Evolutionary conservation across 2,329 filamentous ascomycete species (phyloP), one percentile per base, ranked within the genome.

Genomic region (Didymella glomerata): DNA sequence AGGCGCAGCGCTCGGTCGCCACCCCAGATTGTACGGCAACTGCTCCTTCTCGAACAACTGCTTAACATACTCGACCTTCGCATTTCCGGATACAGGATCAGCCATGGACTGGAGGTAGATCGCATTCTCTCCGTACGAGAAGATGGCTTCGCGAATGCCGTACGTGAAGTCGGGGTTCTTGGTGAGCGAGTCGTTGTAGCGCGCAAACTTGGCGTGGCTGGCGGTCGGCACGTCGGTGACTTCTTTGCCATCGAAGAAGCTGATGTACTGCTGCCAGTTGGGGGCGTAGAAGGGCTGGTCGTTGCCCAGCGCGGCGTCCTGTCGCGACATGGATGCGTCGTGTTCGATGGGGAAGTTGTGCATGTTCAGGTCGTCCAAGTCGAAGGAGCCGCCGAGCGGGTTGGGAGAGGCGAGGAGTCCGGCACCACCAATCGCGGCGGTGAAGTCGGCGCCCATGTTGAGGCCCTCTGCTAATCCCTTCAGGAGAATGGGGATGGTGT

Each of bases 321-420:
- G 60, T 6, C 66, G 62, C 3, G 64, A 67, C 9, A 68, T 62
- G 13, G 50, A 57, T 6, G 64, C 66, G 51, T 68, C 66, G 48
- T 68, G 66, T 44, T 68, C 66, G 40, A 66, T 68, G 34, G 66
- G 64, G 42, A 66, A 66, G 41, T 68, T 68, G 47, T 68, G 65
- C 55, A 46, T 41, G 41, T 51, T 53, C 3, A 68, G 22, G 10
- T 68, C 57, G 46, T 51, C 22, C 3, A 68, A 61, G 53, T 67
- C 62, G 57, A 68, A 68, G 20, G 62, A 61, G 44, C 64, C 62
- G 20, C 40, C 53, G 2, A 67, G 59, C 0, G 66, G 62, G 30
- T 65, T 59, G 2, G 62, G 57, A 0, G 64, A 65, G 34, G 66
- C 22, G n/a, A 64, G 54, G 0, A 68, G 55, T 2, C 62, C 66